Base-by-base conservation (phyloP, 176 grass and related monocot genomes). In the Lolium multiflorum region DNA sequence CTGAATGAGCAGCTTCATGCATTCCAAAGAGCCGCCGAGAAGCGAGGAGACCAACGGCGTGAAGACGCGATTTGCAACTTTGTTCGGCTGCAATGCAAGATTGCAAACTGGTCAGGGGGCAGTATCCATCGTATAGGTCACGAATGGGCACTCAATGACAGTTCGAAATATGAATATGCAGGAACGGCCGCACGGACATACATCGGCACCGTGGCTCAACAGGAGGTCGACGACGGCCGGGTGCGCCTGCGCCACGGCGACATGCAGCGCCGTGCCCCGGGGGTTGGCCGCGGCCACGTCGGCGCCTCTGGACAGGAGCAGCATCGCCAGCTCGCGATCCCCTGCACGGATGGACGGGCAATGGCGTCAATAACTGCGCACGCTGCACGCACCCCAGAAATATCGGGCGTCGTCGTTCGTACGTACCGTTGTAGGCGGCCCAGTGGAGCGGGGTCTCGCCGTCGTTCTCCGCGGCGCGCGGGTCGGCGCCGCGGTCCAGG, bases 381-480 rank as follows among this genome's bases (percentile, higher is more conserved):
- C 71, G 46, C n/a, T 6, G 55, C 16, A 48, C 71, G 46, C 44
- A 6, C 39, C 39, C 15, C 52, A 46, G 44, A 9, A 1, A 12
- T 52, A 52, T 15, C 52, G 15, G 4, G 52, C 52, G 52, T 17
- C 16, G 54, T 56, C 17, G 54, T 20, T 56, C 48, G 10, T 50
- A 47, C 81, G 31, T 51, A 83, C 81, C 68, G 54, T 83, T 83
- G 81, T 74, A 83, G 3, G 81, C 68, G 69, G 81, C 81, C 81
- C 81, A 83, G 81, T 74, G 81, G 54, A 83, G 69, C 15, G 81
- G 38, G 38, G 81, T 83, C 37, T 60, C 68, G 52, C 81, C 81
- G 52, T 83, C 52, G 37, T 2, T 12, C 54, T 84, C 82, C 55
- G 41, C 5, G 22, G 15, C 13, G 55, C 54, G 41, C 24, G 70